Conservation (phyloP, 2,329 filamentous ascomycete species). For the Botrytis paeoniae region DNA sequence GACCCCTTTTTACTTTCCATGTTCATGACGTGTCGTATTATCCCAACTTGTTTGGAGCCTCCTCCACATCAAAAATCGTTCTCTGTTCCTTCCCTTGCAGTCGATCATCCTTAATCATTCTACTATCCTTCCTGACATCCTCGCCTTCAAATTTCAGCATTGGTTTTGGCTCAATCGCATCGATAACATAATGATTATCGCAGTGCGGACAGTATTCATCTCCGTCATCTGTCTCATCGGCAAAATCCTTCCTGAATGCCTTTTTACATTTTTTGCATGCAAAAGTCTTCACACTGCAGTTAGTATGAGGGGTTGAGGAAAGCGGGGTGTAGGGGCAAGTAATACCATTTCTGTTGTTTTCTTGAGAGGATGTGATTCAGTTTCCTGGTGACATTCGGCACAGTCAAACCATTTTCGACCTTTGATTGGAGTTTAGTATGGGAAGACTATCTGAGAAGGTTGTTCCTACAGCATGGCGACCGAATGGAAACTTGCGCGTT, state of each 20-base stretch:
- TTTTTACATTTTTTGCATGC: slow-evolving; percentile 99
- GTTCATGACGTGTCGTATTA: slow-evolving; percentile 42
- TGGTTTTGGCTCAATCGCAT: slow-evolving; percentile 80
- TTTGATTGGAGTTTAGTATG: slow-evolving; percentile 38
- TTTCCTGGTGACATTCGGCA: slow-evolving; percentile 86
- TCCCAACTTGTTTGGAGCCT: slow-evolving; percentile 72
- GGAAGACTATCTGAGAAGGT: background rate
- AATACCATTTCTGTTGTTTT: slow-evolving; percentile 77
- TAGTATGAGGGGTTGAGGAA: slow-evolving; percentile 14
- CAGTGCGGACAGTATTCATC: slow-evolving; percentile 99
- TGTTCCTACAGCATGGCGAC: slow-evolving; percentile 80
- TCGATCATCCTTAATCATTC: slow-evolving; percentile 92
- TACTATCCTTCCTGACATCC: slow-evolving; percentile 78
- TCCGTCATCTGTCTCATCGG: slow-evolving; percentile 86
- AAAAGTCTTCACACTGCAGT: slow-evolving; percentile 54
- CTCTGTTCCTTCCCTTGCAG: slow-evolving; percentile 55
- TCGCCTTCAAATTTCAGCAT: slow-evolving; percentile 86
- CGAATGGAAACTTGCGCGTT: slow-evolving; percentile 97
- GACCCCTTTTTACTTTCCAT: slow-evolving; percentile 3
- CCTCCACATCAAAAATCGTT: slow-evolving; percentile 73
- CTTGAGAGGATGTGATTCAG: slow-evolving; percentile 70
- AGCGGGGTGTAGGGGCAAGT: slow-evolving; percentile 1
- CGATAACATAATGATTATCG: slow-evolving; percentile 96
- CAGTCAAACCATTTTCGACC: slow-evolving; percentile 99
- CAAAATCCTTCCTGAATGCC: slow-evolving; percentile 86